These are phyloP conservation scores for Passalora sequoiae DNA, from an alignment of 2,329 filamentous ascomycete genomes.

Conservation along the genomic window DNA sequence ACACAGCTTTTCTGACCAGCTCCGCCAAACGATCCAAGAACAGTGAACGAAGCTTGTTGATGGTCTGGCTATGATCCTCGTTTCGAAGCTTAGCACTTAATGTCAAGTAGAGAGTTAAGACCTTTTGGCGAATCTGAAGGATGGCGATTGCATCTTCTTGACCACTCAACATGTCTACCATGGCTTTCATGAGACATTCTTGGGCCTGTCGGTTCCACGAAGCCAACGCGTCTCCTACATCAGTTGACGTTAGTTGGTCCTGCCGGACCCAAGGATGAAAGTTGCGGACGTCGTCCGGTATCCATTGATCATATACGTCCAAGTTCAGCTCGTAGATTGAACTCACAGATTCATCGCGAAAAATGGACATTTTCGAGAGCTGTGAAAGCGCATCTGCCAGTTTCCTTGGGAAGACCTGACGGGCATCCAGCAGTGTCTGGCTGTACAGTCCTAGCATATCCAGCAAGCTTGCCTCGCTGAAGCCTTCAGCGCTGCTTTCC, in stretches of 20 bases:
- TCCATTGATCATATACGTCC: slow-evolving; percentile 74
- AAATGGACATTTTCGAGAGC: slow-evolving; percentile 64
- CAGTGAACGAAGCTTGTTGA: slow-evolving; percentile 20
- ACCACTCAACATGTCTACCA: slow-evolving; percentile 17
- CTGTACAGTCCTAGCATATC: slow-evolving; percentile 68
- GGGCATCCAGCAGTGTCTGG: slow-evolving; percentile 70
- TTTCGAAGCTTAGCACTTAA: slow-evolving; percentile 21
- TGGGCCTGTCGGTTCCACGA: slow-evolving; percentile 66
- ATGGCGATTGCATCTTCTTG: slow-evolving; percentile 22
- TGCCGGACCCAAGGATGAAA: slow-evolving; percentile 86
- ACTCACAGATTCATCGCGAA: slow-evolving; percentile 65
- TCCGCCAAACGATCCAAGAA: slow-evolving; percentile 22
- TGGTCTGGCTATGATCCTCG: slow-evolving; percentile 14
- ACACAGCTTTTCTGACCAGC: slow-evolving; percentile 18
- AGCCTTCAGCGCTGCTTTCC: slow-evolving; percentile 52
- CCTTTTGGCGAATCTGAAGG: slow-evolving; percentile 22
- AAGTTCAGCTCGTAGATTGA: slow-evolving; percentile 66
- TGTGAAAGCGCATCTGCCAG: slow-evolving; percentile 64
- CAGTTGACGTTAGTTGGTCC: slow-evolving; percentile 54
- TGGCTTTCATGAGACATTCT: slow-evolving; percentile 19
- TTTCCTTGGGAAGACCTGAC: slow-evolving; percentile 66
- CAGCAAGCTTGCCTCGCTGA: slow-evolving; percentile 52
- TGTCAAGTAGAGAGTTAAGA: slow-evolving; percentile 26
- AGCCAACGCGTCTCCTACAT: slow-evolving; percentile 40
- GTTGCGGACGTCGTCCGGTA: slow-evolving; percentile 72